A percentile compares a stretch with the other conserved stretches of the same genome.
Conservation (phyloP, 2,329 filamentous ascomycete genomes). For the Monilinia polystroma region DNA sequence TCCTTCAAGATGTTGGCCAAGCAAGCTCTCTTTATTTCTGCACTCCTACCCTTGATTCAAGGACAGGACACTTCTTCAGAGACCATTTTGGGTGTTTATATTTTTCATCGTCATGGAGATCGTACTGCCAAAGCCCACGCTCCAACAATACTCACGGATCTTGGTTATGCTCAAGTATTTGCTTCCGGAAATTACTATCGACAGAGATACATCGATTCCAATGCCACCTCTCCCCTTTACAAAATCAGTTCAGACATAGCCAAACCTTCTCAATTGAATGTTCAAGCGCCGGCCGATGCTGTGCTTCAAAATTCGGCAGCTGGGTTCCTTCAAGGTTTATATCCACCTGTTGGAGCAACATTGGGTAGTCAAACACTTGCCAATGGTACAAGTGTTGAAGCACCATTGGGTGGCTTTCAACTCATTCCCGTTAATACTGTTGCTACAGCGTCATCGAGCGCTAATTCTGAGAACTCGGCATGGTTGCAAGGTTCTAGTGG, state of each 20-base stretch:
- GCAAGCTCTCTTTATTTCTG: constrained; percentile 45
- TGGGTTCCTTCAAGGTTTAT: constrained; percentile 81
- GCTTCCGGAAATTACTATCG: constrained; percentile 74
- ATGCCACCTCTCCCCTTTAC: constrained; percentile 58
- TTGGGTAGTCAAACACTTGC: constrained; percentile 60
- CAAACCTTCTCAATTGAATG: constrained; percentile 66
- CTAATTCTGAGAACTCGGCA: constrained; percentile 54
- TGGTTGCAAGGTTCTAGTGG: constrained; percentile 60
- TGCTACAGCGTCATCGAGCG: constrained; percentile 50
- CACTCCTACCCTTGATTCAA: constrained; percentile 42
- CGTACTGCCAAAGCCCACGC: constrained; percentile 74
- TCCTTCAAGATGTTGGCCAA: constrained; percentile 40
- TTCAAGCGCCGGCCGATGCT: constrained; percentile 69
- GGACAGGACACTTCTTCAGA: constrained; percentile 39
- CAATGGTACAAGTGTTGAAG: constrained; percentile 65
- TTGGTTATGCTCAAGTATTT: constrained; percentile 76
- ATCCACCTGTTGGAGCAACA: constrained; percentile 67
- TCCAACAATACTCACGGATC: constrained; percentile 70
- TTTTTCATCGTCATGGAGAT: constrained; percentile 90
- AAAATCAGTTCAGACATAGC: constrained; percentile 66
- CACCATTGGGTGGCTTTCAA: constrained; percentile 79
- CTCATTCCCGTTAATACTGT: constrained; percentile 72
- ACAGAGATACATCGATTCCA: constrained; percentile 66
- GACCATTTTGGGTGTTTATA: constrained; percentile 67
- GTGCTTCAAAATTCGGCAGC: constrained; percentile 79